These are phyloP conservation scores for Paramecium sonneborni DNA, from an alignment of 73 alveolate species.

Conservation along the genomic window DNA sequence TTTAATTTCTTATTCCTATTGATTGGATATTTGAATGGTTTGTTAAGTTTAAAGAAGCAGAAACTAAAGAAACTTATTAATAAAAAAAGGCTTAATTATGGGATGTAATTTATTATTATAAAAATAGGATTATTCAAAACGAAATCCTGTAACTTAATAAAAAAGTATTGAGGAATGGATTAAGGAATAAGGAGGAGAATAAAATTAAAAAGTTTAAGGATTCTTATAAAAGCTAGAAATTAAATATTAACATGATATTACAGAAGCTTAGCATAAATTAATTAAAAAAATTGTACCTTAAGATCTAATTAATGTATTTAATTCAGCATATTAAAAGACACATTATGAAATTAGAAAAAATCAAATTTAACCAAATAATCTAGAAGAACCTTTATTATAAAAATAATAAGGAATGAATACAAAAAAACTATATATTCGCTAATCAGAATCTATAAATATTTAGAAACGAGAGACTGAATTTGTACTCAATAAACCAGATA, in stretches of 20 bases:
- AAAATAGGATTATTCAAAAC: neutral
- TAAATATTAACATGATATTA: neutral
- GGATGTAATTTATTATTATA: neutral
- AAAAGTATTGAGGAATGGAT: slow-evolving; percentile 63
- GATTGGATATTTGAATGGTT: neutral
- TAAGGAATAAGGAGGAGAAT: neutral
- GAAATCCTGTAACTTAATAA: slow-evolving; percentile 55
- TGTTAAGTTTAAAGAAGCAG: neutral
- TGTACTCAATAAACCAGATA: neutral
- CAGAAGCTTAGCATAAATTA: neutral
- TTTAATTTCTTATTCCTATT: neutral
- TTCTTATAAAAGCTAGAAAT: neutral
- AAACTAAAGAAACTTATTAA: neutral
- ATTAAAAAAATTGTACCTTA: neutral
- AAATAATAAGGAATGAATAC: neutral
- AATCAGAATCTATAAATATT: neutral
- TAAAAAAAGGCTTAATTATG: neutral
- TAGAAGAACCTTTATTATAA: neutral
- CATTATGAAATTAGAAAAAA: neutral
- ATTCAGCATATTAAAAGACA: neutral
- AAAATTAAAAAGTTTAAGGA: neutral
- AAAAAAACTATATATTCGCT: neutral
- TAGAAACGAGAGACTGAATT: neutral
- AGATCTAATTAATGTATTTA: neutral
- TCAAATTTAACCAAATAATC: neutral